Evolutionary conservation across 306 rosid genomes (phyloP).

Genomic region (Canavalia gladiata): DNA sequence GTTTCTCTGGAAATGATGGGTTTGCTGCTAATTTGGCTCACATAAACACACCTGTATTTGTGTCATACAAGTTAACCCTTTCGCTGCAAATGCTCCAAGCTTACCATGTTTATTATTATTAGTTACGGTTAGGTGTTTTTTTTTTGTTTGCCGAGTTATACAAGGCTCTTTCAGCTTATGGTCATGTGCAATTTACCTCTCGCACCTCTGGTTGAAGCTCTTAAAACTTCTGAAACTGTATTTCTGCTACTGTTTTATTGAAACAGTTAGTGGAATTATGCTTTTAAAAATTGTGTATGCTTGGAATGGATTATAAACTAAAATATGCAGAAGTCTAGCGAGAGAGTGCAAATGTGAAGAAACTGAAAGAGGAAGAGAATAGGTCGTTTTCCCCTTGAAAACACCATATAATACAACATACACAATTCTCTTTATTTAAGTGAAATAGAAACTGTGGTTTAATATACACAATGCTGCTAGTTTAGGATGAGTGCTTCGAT

Average conservation of each 20-base stretch:
- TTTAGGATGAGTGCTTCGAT: slow-evolving; percentile 12
- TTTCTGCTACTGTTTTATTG: neutral
- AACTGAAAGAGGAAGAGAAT: neutral
- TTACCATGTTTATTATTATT: no score
- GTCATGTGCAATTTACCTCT: slow-evolving; percentile 17
- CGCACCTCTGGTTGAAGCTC: neutral
- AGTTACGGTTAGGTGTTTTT: neutral
- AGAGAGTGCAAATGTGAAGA: no score
- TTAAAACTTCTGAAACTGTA: neutral
- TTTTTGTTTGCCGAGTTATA: neutral
- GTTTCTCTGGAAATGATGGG: neutral
- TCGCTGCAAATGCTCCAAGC: no score
- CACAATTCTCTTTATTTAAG: neutral
- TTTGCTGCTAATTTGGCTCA: no score
- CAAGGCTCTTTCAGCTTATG: neutral
- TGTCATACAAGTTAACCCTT: no score
- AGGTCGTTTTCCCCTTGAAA: no score
- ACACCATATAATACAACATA: no score
- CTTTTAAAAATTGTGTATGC: neutral
- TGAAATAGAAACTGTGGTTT: neutral
- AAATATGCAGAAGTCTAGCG: no score
- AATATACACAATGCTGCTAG: neutral
- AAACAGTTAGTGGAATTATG: neutral
- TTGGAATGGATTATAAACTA: neutral
- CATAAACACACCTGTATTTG: no score